A percentile compares a stretch with the other conserved stretches of the same genome.
Evolutionary conservation across 2,329 filamentous ascomycete genomes (phyloP).

Genomic region (Hypoxylon sp.): DNA sequence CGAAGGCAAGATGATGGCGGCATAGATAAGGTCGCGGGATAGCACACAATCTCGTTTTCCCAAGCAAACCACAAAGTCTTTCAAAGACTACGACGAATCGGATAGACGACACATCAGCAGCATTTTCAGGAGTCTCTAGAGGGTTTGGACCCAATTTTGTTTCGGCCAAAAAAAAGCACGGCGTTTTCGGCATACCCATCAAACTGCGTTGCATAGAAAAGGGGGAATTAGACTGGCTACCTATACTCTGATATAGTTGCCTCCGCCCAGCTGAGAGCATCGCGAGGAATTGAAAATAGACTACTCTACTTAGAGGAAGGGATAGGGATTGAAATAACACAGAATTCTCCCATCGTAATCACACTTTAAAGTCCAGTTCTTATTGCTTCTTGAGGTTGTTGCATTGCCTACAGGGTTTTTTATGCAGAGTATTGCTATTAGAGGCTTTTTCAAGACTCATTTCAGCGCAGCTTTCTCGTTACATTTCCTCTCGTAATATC

Average conservation of each 20-base stretch:
- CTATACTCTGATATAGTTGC: slow-evolving; percentile 18
- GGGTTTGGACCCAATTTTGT: slow-evolving; percentile 30
- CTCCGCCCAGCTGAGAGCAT: background rate
- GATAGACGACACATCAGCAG: slow-evolving; percentile 29
- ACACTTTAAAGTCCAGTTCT: background rate
- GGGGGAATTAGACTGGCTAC: slow-evolving; percentile 34
- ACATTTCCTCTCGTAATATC: slow-evolving; percentile 60
- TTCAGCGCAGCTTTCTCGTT: slow-evolving; percentile 45
- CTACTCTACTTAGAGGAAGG: slow-evolving; percentile 10
- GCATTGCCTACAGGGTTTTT: background rate
- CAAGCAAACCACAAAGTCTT: slow-evolving; percentile 19
- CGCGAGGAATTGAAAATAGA: slow-evolving; percentile 27
- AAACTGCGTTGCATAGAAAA: slow-evolving; percentile 38
- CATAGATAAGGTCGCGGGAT: slow-evolving; percentile 20
- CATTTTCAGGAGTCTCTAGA: slow-evolving; percentile 47
- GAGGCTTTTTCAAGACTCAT: background rate
- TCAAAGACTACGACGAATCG: slow-evolving; percentile 29
- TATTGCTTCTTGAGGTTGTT: background rate
- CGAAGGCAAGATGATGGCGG: slow-evolving; percentile 51
- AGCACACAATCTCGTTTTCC: background rate
- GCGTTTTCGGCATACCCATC: slow-evolving; percentile 53
- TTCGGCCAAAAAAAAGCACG: slow-evolving; percentile 48
- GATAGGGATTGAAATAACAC: slow-evolving; percentile 31
- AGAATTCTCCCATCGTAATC: slow-evolving; percentile 20
- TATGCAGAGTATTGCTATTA: background rate